phyloP scores from a whole-genome alignment of 2,329 filamentous ascomycete genomes.

The Paecilomyces sp. region DNA sequence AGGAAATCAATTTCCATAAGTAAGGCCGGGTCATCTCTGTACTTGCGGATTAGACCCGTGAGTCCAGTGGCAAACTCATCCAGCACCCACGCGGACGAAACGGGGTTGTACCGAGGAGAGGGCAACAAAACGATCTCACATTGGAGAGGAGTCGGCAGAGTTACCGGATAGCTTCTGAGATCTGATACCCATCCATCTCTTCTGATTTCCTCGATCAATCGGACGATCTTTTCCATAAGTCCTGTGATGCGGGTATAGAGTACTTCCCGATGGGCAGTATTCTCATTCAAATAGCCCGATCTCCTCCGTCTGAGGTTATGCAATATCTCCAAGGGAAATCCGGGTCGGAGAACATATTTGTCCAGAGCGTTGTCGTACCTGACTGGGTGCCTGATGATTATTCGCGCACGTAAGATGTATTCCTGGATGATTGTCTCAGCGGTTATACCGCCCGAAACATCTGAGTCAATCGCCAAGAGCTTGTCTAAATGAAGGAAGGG shows the following conservation, averaged over 20 bases:
- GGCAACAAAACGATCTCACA: background rate
- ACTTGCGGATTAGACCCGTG: background rate
- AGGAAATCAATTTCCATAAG: background rate
- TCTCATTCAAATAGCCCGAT: background rate
- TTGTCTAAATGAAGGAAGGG: background rate
- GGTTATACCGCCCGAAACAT: conserved; percentile 1
- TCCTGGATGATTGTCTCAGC: conserved; percentile 3
- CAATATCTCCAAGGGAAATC: background rate
- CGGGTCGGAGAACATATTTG: background rate
- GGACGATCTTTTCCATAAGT: background rate
- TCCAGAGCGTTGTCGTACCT: background rate
- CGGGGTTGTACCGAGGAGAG: background rate
- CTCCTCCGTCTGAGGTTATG: background rate
- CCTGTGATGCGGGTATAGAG: background rate
- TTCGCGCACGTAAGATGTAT: conserved; percentile 1
- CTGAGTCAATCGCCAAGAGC: background rate
- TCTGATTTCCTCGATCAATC: conserved; percentile 9
- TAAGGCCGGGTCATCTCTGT: background rate
- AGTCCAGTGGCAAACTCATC: background rate
- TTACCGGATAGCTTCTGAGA: background rate
- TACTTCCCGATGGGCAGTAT: background rate
- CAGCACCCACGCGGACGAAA: background rate
- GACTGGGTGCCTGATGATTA: conserved; percentile 3
- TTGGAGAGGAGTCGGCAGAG: background rate
- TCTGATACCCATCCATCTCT: background rate